These are phyloP conservation scores for Bruguiera sexangula DNA, from an alignment of 345 rosid genomes.

Conservation along the genomic window DNA sequence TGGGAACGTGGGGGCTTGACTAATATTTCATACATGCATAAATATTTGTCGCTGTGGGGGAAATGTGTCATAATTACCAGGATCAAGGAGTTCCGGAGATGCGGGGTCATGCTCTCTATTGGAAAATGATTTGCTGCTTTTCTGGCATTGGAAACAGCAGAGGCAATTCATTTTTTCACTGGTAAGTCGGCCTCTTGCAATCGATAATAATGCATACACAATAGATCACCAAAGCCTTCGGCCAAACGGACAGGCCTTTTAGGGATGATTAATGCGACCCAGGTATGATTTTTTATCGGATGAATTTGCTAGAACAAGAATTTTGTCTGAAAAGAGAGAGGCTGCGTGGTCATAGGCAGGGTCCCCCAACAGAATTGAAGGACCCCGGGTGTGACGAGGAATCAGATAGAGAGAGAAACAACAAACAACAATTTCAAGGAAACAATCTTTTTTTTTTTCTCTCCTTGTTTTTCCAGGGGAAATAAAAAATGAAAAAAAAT, in stretches of 20 bases:
- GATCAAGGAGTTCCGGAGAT: neutral
- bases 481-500: too few species aligned
- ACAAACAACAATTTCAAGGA: neutral
- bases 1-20: too few species aligned
- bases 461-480: too few species aligned
- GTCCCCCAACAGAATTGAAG: conserved; percentile 22
- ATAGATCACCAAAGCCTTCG: too few species aligned
- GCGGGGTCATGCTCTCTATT: conserved; percentile 12
- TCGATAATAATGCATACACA: too few species aligned
- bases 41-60: neutral
- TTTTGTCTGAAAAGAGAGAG: neutral
- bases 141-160: conserved; percentile 24
- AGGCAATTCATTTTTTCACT: conserved; percentile 14
- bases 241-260: too few species aligned
- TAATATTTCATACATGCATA: too few species aligned
- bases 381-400: conserved; percentile 15
- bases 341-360: neutral
- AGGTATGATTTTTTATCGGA: neutral
- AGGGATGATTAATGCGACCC: too few species aligned
- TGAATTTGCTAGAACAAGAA: neutral
- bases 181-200: too few species aligned
- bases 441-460: neutral
- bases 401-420: neutral
- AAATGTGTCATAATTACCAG: neutral
- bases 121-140: conserved; percentile 13